Evolutionary conservation across 73 alveolate genomes (phyloP).

Genomic region (Tetrahymena elliotti): DNA sequence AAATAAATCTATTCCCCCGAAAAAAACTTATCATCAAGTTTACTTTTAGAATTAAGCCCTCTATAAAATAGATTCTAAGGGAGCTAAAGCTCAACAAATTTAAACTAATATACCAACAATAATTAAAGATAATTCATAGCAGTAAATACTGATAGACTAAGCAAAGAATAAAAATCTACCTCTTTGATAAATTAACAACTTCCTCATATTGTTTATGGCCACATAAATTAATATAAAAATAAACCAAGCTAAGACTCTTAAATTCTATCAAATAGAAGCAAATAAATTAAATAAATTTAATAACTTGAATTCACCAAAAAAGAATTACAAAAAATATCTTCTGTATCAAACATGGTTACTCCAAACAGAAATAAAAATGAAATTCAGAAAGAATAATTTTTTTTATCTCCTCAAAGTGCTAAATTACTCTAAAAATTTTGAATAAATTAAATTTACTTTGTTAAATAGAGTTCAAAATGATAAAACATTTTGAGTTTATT

Average conservation of each 20-base stretch:
- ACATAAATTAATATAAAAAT: not conserved
- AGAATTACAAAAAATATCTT: not conserved
- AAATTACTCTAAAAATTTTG: not conserved
- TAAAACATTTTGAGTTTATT: no score
- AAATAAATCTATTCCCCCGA: not conserved
- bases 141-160: not conserved
- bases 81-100: not conserved
- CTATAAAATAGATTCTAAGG: not conserved
- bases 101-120: no score
- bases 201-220: not conserved
- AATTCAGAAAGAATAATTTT: not conserved
- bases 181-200: not conserved
- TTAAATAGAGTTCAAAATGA: no score
- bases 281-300: not conserved
- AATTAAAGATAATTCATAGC: not conserved
- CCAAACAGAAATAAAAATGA: not conserved
- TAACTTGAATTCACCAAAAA: not conserved
- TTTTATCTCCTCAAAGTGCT: not conserved
- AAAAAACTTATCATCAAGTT: not conserved
- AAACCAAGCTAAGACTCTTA: not conserved
- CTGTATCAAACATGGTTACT: not conserved
- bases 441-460: not conserved
- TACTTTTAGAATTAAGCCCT: not conserved
- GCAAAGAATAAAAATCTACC: not conserved
- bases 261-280: not conserved